Evolutionary conservation across 805 yeast genomes (phyloP).

Genomic region (Starmerella bombicola): DNA sequence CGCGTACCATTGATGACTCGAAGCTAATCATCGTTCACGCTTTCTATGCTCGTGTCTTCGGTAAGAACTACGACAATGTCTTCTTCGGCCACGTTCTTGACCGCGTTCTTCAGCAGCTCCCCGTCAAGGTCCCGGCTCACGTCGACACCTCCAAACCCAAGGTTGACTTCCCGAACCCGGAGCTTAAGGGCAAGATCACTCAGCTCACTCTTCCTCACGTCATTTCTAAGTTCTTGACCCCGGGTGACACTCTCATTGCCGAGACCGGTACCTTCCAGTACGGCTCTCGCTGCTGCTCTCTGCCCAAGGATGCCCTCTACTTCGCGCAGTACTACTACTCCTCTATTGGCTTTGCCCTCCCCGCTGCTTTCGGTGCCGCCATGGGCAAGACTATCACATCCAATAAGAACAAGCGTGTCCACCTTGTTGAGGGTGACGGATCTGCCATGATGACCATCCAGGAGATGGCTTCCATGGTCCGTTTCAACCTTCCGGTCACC

Average conservation of each 20-base stretch:
- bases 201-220: constrained; percentile 29
- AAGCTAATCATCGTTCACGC: constrained; percentile 41
- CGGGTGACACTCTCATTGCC: constrained; percentile 58
- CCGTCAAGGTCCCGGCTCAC: constrained; percentile 25
- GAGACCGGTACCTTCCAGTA: constrained; percentile 81
- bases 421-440: constrained; percentile 82
- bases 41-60: constrained; percentile 39
- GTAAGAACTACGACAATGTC: constrained; percentile 32
- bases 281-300: constrained; percentile 53
- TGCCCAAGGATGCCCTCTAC: constrained; percentile 41
- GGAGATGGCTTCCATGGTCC: constrained; percentile 56
- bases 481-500: constrained; percentile 50
- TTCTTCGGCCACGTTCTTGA: constrained; percentile 42
- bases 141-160: constrained; percentile 19
- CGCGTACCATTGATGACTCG: constrained; percentile 37
- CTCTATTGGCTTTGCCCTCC: constrained; percentile 81
- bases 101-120: constrained; percentile 31
- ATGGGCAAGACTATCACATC: constrained; percentile 37
- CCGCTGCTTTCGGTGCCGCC: constrained; percentile 73
- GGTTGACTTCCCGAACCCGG: constrained; percentile 22
- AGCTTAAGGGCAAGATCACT: constrained; percentile 31
- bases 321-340: constrained; percentile 62
- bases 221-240: constrained; percentile 37
- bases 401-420: constrained; percentile 39
- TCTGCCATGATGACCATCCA: constrained; percentile 91